A percentile compares a stretch with the other conserved stretches of the same genome.
Evolutionary conservation across 495 filamentous ascomycete species (phyloP).

Genomic region (Aspergillus coremiiformis): DNA sequence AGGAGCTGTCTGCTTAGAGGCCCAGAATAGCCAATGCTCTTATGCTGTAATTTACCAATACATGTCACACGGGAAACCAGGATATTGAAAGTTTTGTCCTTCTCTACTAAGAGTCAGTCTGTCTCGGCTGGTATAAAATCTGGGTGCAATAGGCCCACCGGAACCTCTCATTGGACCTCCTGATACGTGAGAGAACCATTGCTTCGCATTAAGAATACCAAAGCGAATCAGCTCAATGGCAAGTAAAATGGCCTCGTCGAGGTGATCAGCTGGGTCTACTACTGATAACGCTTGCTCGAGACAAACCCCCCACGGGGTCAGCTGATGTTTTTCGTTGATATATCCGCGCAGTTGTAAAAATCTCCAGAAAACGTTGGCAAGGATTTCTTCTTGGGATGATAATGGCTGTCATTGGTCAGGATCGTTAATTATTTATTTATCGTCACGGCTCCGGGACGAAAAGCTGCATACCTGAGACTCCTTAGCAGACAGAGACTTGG

Average conservation of each 20-base stretch:
- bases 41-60: conserved; percentile 72
- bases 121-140: not conserved
- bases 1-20: conserved; percentile 86
- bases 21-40: conserved; percentile 85
- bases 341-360: conserved; percentile 87
- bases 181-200: conserved; percentile 51
- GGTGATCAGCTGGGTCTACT: conserved; percentile 45
- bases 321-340: conserved; percentile 66
- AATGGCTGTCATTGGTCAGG: conserved; percentile 22
- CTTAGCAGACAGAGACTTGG: conserved; percentile 49
- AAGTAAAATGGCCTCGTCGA: conserved; percentile 61
- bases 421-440: too few relatives aligned
- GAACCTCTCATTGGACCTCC: conserved; percentile 53
- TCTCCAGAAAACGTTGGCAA: conserved; percentile 72
- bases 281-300: conserved; percentile 59
- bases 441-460: not conserved
- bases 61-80: conserved; percentile 80
- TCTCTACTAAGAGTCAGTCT: conserved; percentile 31
- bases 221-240: conserved; percentile 75
- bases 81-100: conserved; percentile 61
- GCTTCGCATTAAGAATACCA: conserved; percentile 61
- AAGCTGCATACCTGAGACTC: conserved; percentile 29
- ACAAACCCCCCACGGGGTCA: conserved; percentile 79
- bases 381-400: conserved; percentile 59
- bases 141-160: conserved; percentile 29